These are phyloP conservation scores for Plicaturopsis crispa DNA, from an alignment of 768 basidiomycete species.

Conservation along the genomic window DNA sequence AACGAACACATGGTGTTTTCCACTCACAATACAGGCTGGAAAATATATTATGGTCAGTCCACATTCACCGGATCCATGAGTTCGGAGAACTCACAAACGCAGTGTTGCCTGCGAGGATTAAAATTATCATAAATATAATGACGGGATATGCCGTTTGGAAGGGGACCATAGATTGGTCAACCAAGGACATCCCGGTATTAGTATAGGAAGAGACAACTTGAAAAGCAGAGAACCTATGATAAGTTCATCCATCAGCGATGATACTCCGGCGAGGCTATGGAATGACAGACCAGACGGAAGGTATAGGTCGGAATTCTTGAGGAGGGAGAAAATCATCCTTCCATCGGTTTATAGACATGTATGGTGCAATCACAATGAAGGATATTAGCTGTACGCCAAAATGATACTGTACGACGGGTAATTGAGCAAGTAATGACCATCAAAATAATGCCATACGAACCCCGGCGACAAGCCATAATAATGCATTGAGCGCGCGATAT, in stretches of 20 bases:
- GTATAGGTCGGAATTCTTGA: slow-evolving; percentile 43
- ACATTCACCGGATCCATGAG: slow-evolving; percentile 1
- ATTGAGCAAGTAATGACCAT: slow-evolving; percentile 1
- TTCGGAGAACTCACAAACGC: slow-evolving; percentile 77
- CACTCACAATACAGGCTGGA: slow-evolving; percentile 80
- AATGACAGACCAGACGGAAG: slow-evolving; percentile 53
- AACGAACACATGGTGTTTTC: too few relatives aligned
- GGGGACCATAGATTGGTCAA: slow-evolving; percentile 87
- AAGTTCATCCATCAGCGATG: neutral
- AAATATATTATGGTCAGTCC: slow-evolving; percentile 2
- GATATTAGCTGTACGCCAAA: slow-evolving; percentile 58
- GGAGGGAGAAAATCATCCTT: slow-evolving; percentile 51
- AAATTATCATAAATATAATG: slow-evolving; percentile 61
- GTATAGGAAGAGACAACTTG: slow-evolving; percentile 84
- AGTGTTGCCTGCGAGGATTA: slow-evolving; percentile 90
- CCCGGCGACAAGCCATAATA: slow-evolving; percentile 72
- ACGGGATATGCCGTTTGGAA: slow-evolving; percentile 83
- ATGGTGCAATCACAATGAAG: slow-evolving; percentile 75
- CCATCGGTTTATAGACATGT: slow-evolving; percentile 62
- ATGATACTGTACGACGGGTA: slow-evolving; percentile 55
- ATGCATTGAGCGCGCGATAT: slow-evolving; percentile 72
- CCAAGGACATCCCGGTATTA: slow-evolving; percentile 82
- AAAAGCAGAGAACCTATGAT: slow-evolving; percentile 71
- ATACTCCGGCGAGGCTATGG: neutral
- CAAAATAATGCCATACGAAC: slow-evolving; percentile 36